Percentiles rank a stretch among this genome's conserved stretches.
Evolutionary conservation across 768 basidiomycete genomes (phyloP).

Genomic region (Suillus decipiens): DNA sequence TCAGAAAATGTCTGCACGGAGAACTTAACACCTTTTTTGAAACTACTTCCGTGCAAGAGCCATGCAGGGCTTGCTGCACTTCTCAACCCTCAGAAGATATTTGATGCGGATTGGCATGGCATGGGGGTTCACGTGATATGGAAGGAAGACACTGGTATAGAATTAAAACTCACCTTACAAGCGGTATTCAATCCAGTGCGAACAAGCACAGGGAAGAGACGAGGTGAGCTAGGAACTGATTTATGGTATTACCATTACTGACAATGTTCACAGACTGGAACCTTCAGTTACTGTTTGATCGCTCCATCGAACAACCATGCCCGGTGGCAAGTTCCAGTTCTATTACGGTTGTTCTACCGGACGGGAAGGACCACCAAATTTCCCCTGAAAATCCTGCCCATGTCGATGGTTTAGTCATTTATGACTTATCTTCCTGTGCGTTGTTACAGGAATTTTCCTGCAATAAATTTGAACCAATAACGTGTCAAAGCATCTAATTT

Average conservation of each 20-base stretch:
- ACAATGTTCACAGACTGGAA: slow-evolving; percentile 63
- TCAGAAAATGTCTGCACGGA: slow-evolving; percentile 96
- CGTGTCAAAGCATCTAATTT: slow-evolving; percentile 8
- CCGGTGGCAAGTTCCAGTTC: slow-evolving; percentile 67
- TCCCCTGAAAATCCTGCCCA: slow-evolving; percentile 50
- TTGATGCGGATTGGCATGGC: slow-evolving; percentile 92
- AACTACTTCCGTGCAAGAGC: slow-evolving; percentile 91
- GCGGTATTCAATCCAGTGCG: slow-evolving; percentile 80
- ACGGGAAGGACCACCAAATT: slow-evolving; percentile 43
- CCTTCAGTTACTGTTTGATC: slow-evolving; percentile 65
- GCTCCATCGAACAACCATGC: slow-evolving; percentile 62
- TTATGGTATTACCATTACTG: slow-evolving; percentile 3
- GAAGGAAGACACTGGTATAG: slow-evolving; percentile 54
- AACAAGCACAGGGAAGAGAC: slow-evolving; percentile 44
- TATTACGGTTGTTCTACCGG: slow-evolving; percentile 51
- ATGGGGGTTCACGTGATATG: slow-evolving; percentile 79
- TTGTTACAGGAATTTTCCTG: neutral
- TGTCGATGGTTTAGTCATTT: slow-evolving; percentile 42
- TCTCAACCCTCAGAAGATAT: slow-evolving; percentile 82
- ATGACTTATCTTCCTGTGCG: slow-evolving; percentile 51
- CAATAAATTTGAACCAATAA: neutral
- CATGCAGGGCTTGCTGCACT: slow-evolving; percentile 80
- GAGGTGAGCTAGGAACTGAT: slow-evolving; percentile 46
- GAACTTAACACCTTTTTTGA: slow-evolving; percentile 94
- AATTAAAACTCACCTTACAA: slow-evolving; percentile 70